Evolutionary conservation across 495 filamentous ascomycete species (phyloP).

Genomic region (Letharia columbiana): DNA sequence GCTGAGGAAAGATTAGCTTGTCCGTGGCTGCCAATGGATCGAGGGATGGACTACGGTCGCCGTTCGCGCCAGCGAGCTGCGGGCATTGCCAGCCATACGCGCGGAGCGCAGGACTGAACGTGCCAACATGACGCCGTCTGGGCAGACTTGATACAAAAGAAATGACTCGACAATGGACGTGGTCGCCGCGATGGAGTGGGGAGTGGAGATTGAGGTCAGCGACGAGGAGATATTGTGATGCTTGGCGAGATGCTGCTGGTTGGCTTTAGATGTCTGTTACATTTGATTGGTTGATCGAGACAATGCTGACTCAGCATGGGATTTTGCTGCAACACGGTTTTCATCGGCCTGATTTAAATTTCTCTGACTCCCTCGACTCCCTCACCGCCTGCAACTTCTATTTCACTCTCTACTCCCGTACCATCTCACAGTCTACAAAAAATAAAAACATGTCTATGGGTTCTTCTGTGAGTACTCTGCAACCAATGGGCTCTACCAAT

Average conservation of each 20-base stretch:
- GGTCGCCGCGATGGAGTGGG: constrained; percentile 6
- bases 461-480: constrained; percentile 21
- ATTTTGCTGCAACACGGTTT: background rate
- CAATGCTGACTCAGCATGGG: background rate
- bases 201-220: constrained; percentile 4
- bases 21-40: constrained; percentile 29
- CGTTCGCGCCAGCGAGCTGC: constrained; percentile 42
- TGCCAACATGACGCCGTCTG: constrained; percentile 63
- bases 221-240: constrained; percentile 9
- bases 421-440: background rate
- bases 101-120: constrained; percentile 72
- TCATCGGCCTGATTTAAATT: background rate
- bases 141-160: constrained; percentile 15
- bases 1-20: constrained; percentile 12
- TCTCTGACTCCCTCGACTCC: background rate
- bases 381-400: too few species aligned
- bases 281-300: constrained; percentile 8
- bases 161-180: constrained; percentile 4
- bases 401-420: background rate
- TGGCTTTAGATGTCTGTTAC: constrained; percentile 3
- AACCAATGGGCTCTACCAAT: background rate
- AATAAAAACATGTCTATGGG: background rate
- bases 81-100: constrained; percentile 64
- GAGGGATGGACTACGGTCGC: constrained; percentile 39
- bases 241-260: background rate